A percentile compares a stretch with the other conserved stretches of the same genome.
Conservation (phyloP, 306 rosid genomes). For the Mimosa bimucronata region DNA sequence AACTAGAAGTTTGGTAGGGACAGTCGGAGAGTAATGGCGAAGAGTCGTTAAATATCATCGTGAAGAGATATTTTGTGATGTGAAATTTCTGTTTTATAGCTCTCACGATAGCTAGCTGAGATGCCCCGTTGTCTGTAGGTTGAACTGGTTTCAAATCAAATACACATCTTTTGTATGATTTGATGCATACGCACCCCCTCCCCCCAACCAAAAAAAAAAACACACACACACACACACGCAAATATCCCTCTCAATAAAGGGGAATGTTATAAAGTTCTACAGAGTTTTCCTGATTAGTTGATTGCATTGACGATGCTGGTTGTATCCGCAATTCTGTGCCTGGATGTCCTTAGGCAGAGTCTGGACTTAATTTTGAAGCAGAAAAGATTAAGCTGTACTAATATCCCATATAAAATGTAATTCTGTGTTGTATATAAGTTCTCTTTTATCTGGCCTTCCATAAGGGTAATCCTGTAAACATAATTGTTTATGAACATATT, state of each 20-base stretch:
- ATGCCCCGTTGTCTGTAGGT: conserved; percentile 27
- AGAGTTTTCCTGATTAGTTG: conserved; percentile 5
- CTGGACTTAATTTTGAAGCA: conserved; percentile 14
- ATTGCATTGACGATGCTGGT: conserved; percentile 13
- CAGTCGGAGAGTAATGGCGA: conserved; percentile 44
- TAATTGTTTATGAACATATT: conserved; percentile 9
- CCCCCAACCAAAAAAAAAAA: too few relatives aligned
- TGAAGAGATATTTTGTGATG: conserved; percentile 37
- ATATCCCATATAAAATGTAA: conserved; percentile 6
- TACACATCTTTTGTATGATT: conserved; percentile 20
- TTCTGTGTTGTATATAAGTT: conserved; percentile 16
- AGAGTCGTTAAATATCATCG: conserved; percentile 41
- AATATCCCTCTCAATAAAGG: not conserved
- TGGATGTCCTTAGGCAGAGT: not conserved
- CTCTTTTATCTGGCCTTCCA: conserved; percentile 9
- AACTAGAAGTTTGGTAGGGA: conserved; percentile 56
- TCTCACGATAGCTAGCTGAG: conserved; percentile 27
- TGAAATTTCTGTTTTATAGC: conserved; percentile 23
- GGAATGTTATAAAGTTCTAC: not conserved
- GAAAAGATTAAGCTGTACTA: conserved; percentile 1
- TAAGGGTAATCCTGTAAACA: conserved; percentile 6
- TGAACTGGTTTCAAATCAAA: conserved; percentile 13
- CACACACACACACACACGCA: too few relatives aligned
- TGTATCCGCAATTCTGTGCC: conserved; percentile 17
- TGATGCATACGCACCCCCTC: not conserved